phyloP scores from a whole-genome alignment of 2,329 filamentous ascomycete genomes.

The Chaetomiaceae sp. region DNA sequence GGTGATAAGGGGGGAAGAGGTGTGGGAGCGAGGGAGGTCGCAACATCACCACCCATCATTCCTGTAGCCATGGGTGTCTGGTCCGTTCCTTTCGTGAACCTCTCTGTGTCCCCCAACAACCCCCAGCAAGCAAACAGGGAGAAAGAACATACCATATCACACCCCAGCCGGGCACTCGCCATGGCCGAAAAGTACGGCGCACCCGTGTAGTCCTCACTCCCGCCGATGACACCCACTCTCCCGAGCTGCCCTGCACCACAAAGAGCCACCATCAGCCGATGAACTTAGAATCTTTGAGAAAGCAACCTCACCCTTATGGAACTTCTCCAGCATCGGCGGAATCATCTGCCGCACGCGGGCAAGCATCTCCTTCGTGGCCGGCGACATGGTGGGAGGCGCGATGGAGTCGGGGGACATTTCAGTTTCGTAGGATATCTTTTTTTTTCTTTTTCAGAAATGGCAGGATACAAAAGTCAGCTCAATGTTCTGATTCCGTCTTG shows the following conservation, averaged over 20 bases:
- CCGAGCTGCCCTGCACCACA: slow-evolving; percentile 71
- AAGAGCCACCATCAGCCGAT: no score
- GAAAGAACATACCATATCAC: slow-evolving; percentile 66
- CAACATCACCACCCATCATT: no score
- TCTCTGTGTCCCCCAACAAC: background rate
- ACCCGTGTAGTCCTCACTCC: slow-evolving; percentile 92
- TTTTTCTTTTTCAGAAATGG: no score
- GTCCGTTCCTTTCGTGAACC: no score
- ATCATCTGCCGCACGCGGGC: slow-evolving; percentile 82
- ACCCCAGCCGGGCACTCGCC: slow-evolving; percentile 85
- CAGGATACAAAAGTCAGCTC: no score
- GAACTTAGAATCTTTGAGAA: no score
- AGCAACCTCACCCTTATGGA: slow-evolving; percentile 77
- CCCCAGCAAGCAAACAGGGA: background rate
- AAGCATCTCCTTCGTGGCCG: slow-evolving; percentile 69
- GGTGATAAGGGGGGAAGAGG: background rate
- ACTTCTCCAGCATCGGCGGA: slow-evolving; percentile 89
- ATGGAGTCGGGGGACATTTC: no score
- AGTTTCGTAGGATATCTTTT: no score
- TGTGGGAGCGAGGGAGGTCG: background rate
- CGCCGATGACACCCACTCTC: slow-evolving; percentile 87
- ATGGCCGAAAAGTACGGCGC: slow-evolving; percentile 98
- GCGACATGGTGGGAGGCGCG: slow-evolving; percentile 50
- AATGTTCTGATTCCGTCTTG: no score
- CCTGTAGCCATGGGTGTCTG: no score